These are phyloP conservation scores for Suillus occidentalis DNA, from an alignment of 768 basidiomycete species.

Conservation along the genomic window DNA sequence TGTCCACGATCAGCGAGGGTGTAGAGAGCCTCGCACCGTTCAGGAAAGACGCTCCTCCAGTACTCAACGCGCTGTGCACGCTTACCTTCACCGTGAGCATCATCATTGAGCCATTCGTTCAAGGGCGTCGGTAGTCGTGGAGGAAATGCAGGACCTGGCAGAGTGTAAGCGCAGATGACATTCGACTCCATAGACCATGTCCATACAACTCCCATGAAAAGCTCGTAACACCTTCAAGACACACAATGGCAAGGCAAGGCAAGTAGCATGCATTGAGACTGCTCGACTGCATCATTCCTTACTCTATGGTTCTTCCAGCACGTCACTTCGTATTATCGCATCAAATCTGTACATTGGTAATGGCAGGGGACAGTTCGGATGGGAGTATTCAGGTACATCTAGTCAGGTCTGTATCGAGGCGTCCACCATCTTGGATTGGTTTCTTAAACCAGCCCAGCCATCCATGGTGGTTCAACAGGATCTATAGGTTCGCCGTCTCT, in stretches of 20 bases:
- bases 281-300: not conserved
- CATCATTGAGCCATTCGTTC: no score
- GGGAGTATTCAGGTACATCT: no score
- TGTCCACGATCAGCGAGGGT: conserved; percentile 36
- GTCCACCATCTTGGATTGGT: no score
- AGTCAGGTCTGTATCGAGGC: no score
- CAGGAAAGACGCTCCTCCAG: conserved; percentile 25
- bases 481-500: no score
- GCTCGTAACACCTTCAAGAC: conserved; percentile 26
- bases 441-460: no score
- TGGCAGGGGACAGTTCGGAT: no score
- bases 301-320: conserved; percentile 36
- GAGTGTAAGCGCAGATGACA: conserved; percentile 2
- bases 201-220: no score
- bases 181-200: not conserved
- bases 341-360: conserved; percentile 62
- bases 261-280: not conserved
- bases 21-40: conserved; percentile 44
- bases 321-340: conserved; percentile 55
- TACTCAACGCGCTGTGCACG: not conserved
- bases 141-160: conserved; percentile 8
- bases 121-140: not conserved
- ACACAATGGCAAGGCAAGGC: conserved; percentile 30
- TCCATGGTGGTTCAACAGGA: no score
- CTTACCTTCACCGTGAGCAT: not conserved